These are phyloP conservation scores for Grigorovia humatica DNA, from an alignment of 805 yeast species.

Conservation along the genomic window DNA sequence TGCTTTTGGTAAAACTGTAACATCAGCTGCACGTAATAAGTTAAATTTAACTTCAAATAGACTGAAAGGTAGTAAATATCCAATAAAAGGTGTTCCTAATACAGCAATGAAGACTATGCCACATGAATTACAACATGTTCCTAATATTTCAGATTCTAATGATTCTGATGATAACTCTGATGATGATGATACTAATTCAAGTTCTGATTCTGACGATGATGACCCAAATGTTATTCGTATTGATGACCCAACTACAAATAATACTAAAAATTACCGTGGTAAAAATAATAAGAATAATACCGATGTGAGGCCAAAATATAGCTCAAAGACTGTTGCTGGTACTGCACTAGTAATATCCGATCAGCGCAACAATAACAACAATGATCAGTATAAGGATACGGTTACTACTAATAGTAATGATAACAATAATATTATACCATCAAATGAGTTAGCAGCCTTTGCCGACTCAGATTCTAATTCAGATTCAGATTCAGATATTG, in stretches of 20 bases:
- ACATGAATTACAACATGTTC: not conserved
- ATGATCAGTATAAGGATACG: not conserved
- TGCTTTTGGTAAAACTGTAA: not conserved
- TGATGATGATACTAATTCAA: constrained; percentile 20
- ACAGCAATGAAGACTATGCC: not conserved
- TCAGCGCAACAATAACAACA: no score
- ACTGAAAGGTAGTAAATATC: not conserved
- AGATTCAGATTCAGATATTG: constrained; percentile 28
- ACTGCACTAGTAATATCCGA: not conserved
- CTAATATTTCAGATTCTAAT: constrained; percentile 19
- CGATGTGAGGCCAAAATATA: not conserved
- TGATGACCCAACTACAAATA: constrained; percentile 1
- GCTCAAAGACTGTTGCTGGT: not conserved
- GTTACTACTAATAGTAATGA: not conserved
- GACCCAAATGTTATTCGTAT: not conserved
- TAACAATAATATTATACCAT: constrained; percentile 2
- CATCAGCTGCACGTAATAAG: not conserved
- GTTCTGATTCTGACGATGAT: not conserved
- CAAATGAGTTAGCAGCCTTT: constrained; percentile 6
- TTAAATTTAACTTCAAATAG: not conserved
- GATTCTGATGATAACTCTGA: constrained; percentile 28
- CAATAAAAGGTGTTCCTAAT: not conserved
- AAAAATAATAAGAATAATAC: not conserved
- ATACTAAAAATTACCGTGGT: not conserved
- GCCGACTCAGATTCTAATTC: constrained; percentile 28